Conservation (phyloP, 345 rosid genomes). For the Ricinus communis region DNA sequence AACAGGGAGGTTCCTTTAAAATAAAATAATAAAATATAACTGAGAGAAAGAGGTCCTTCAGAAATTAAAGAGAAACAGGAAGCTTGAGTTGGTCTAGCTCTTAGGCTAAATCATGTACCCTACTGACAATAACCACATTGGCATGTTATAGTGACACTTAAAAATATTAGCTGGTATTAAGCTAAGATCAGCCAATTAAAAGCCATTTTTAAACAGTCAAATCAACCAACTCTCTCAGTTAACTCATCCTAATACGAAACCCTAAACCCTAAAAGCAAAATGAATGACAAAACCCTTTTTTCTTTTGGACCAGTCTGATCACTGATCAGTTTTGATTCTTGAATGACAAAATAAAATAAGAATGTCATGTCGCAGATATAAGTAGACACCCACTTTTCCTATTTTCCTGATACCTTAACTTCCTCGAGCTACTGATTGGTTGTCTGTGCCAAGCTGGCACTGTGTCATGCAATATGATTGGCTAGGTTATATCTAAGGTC, state of each 20-base stretch:
- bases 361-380: background rate
- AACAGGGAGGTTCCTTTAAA: background rate
- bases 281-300: conserved; percentile 34
- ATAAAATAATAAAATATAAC: too few species aligned
- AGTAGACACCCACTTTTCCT: conserved; percentile 15
- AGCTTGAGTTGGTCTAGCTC: background rate
- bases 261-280: conserved; percentile 23
- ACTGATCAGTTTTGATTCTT: conserved; percentile 3
- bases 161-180: background rate
- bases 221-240: conserved; percentile 50
- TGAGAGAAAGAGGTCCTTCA: too few species aligned
- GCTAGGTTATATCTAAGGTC: conserved; percentile 39
- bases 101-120: conserved; percentile 4
- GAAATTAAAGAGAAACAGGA: background rate
- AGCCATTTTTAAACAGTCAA: conserved; percentile 36
- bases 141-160: background rate
- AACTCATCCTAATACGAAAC: conserved; percentile 57
- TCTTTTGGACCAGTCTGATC: conserved; percentile 31
- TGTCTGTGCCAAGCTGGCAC: conserved; percentile 56
- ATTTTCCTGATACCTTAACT: conserved; percentile 68
- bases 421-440: conserved; percentile 81
- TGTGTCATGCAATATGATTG: conserved; percentile 51
- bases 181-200: background rate
- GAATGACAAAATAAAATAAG: too few species aligned
- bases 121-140: background rate